Evolutionary conservation across 176 grass and related monocot species (phyloP).

Genomic region (Paspalum vaginatum): DNA sequence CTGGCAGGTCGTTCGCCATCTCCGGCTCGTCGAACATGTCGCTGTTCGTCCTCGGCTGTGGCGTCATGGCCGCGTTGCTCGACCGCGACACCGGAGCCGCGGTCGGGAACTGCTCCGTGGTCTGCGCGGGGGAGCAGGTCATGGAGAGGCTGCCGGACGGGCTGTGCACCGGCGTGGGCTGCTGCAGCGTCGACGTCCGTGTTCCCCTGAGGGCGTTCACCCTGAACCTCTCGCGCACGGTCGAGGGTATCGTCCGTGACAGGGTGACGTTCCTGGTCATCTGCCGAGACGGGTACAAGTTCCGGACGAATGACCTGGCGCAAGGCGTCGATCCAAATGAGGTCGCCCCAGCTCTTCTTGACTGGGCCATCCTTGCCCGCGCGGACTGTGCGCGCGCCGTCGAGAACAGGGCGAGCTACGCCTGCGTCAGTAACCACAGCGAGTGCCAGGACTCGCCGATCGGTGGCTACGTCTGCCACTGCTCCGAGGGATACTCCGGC

Average conservation of each 20-base stretch:
- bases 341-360: conserved; percentile 10
- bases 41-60: background rate
- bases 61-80: background rate
- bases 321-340: background rate
- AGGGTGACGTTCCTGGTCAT: background rate
- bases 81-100: background rate
- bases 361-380: background rate
- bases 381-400: background rate
- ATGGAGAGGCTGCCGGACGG: background rate
- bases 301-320: background rate
- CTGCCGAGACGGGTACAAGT: background rate
- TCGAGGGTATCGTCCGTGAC: background rate
- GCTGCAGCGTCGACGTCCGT: background rate
- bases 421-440: conserved; percentile 1
- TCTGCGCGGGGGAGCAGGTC: background rate
- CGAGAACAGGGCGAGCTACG: background rate
- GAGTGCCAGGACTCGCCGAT: background rate
- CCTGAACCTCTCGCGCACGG: background rate
- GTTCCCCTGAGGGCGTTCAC: background rate
- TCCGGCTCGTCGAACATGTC: background rate
- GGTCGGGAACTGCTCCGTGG: conserved; percentile 2
- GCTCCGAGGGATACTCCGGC: background rate
- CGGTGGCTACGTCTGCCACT: background rate
- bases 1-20: conserved; percentile 1
- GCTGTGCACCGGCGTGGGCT: background rate